phyloP scores from a whole-genome alignment of 2,329 filamentous ascomycete genomes.

The Apiospora rasikravindrae region DNA sequence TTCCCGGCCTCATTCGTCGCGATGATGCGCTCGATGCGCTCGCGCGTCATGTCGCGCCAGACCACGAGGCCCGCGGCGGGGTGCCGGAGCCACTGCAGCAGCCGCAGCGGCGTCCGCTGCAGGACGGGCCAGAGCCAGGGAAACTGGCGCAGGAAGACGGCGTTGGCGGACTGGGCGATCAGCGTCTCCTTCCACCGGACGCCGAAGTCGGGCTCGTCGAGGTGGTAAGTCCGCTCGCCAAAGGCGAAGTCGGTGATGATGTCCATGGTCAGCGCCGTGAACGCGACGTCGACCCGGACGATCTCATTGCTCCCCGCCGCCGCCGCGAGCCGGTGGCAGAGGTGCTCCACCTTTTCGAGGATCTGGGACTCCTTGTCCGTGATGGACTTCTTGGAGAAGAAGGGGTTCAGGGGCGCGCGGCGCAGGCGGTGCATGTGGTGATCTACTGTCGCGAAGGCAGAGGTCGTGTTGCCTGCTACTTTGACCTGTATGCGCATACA shows the following conservation, averaged over 20 bases:
- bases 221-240: slow-evolving; percentile 42
- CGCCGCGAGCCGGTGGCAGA: slow-evolving; percentile 34
- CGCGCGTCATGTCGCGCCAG: neutral
- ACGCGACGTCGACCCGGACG: slow-evolving; percentile 27
- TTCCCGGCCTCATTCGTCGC: slow-evolving; percentile 26
- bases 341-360: slow-evolving; percentile 25
- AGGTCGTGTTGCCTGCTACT: slow-evolving; percentile 25
- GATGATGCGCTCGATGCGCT: slow-evolving; percentile 18
- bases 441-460: slow-evolving; percentile 25
- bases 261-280: slow-evolving; percentile 46
- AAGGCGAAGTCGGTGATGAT: slow-evolving; percentile 45
- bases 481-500: neutral
- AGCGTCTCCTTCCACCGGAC: slow-evolving; percentile 37
- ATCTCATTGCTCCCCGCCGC: slow-evolving; percentile 38
- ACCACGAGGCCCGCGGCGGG: slow-evolving; percentile 21
- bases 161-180: slow-evolving; percentile 20
- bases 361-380: slow-evolving; percentile 34
- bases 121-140: slow-evolving; percentile 30
- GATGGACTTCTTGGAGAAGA: slow-evolving; percentile 40
- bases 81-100: slow-evolving; percentile 31
- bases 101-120: slow-evolving; percentile 28
- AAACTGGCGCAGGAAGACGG: slow-evolving; percentile 25
- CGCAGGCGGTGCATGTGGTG: slow-evolving; percentile 36
- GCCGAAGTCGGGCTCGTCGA: slow-evolving; percentile 36
- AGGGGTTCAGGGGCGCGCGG: slow-evolving; percentile 30